These are phyloP conservation scores for Lactarius trivialis DNA, from an alignment of 768 basidiomycete genomes.

Conservation along the genomic window DNA sequence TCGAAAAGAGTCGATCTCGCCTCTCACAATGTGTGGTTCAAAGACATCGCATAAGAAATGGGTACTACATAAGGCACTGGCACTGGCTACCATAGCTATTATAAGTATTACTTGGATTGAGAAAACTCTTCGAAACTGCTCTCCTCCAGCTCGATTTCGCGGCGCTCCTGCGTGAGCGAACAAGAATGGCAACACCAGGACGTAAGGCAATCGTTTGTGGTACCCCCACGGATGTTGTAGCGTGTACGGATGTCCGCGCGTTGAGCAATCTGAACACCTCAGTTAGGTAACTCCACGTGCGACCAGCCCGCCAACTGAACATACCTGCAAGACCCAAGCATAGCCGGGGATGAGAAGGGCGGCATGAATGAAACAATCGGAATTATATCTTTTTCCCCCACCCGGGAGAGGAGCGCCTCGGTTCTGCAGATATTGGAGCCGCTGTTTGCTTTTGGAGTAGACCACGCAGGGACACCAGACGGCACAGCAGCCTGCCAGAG, in stretches of 20 bases:
- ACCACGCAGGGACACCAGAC: slow-evolving; percentile 38
- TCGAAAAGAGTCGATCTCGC: too few relatives aligned
- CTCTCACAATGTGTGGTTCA: too few relatives aligned
- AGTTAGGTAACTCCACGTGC: background rate
- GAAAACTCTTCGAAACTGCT: slow-evolving; percentile 26
- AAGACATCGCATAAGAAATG: too few relatives aligned
- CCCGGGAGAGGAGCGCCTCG: slow-evolving; percentile 31
- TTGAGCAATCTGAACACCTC: slow-evolving; percentile 25
- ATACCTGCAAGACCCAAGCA: slow-evolving; percentile 38
- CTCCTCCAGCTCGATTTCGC: slow-evolving; percentile 45
- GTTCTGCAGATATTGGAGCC: slow-evolving; percentile 33
- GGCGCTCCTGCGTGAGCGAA: slow-evolving; percentile 41
- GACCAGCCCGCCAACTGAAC: background rate
- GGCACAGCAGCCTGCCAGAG: slow-evolving; percentile 30
- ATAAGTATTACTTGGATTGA: background rate
- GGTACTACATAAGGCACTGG: too few relatives aligned
- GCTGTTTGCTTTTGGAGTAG: slow-evolving; percentile 36
- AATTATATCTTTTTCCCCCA: slow-evolving; percentile 33
- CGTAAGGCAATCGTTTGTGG: slow-evolving; percentile 36
- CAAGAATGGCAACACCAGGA: slow-evolving; percentile 42
- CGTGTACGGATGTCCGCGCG: slow-evolving; percentile 37
- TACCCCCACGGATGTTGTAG: slow-evolving; percentile 41
- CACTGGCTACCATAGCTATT: background rate
- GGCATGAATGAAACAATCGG: slow-evolving; percentile 37
- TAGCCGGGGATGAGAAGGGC: slow-evolving; percentile 26